phyloP scores from a whole-genome alignment of 768 basidiomycete genomes.

The Goffeauzyma gilvescens region DNA sequence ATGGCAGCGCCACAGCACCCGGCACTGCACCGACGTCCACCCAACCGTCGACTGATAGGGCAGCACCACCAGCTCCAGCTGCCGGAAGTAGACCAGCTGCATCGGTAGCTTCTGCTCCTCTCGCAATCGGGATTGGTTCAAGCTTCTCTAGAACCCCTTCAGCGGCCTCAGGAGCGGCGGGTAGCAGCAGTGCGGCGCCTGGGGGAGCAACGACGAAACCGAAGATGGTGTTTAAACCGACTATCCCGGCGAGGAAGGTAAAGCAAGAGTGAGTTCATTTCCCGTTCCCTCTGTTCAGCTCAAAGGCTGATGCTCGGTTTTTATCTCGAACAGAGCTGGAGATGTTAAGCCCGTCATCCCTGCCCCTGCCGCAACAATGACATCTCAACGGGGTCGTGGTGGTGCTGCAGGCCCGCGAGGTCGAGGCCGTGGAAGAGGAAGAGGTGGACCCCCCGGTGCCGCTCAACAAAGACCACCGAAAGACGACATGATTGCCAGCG shows the following conservation, averaged over 20 bases:
- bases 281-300: background rate
- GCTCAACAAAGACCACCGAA: background rate
- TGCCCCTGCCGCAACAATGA: background rate
- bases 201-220: slow-evolving; percentile 3
- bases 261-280: slow-evolving; percentile 7
- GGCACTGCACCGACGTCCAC: no score
- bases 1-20: no score
- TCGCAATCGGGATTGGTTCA: slow-evolving; percentile 1
- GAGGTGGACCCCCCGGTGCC: slow-evolving; percentile 2
- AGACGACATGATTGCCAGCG: slow-evolving; percentile 12
- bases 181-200: background rate
- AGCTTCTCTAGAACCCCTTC: background rate
- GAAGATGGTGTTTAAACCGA: slow-evolving; percentile 11
- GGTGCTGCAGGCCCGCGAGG: slow-evolving; percentile 8
- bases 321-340: background rate
- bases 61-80: no score
- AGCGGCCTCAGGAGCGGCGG: background rate
- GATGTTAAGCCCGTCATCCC: slow-evolving; percentile 6
- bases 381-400: slow-evolving; percentile 6
- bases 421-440: slow-evolving; percentile 7
- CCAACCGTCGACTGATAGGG: no score
- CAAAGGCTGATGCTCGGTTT: background rate
- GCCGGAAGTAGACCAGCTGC: background rate
- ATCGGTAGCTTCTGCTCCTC: background rate
- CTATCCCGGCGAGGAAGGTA: slow-evolving; percentile 5